Base-by-base conservation (phyloP, 192 early-diverging fungal species). In the Gaertneriomyces semiglobifer region DNA sequence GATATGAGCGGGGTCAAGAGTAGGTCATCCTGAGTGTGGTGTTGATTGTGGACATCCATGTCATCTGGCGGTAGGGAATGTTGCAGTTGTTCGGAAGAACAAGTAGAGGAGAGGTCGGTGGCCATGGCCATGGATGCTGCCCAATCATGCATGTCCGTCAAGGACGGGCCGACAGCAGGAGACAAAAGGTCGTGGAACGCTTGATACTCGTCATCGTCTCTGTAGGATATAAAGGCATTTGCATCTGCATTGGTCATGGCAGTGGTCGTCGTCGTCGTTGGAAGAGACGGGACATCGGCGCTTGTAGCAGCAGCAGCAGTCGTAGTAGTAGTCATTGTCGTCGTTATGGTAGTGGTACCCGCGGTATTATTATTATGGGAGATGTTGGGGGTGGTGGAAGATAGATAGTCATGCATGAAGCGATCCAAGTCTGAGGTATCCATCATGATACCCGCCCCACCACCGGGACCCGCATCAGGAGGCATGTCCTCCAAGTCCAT, bases 1-100 rank as follows among this genome's bases (percentile, higher is more conserved):
- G 88, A 89, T 8, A 89, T 83, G 16, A 89, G 68, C 0, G 88
- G 88, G 9, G 86, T 86, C 12, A 87, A 81, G 44, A 79, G 68
- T 4, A 77, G 25, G 25, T 33, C 25, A 33, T 33, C 25, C 25
- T 33, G 25, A 33, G 25, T 33, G 25, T 33, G 25, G 25, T 33
- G 25, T 33, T 33, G 25, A 33, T 33, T 33, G 25, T 33, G 25
- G 25, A 33, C 25, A 33, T 33, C 25, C 25, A 33, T 33, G 25
- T 33, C 25, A 33, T 47, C 65, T 78, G 63, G 63, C 3, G 11
- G 39, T 16, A 4, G 8, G 46, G 64, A 52, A 3, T 6, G 19
- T 43, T 12, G 54, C 18, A 57, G 39, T 12, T 40, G 16, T 14
- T 46, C 12, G 58, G 40, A 45, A 12, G 53, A 52, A 7, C 3